Evolutionary conservation across 805 yeast species (phyloP).

Genomic region (Pichia membranifaciens): DNA sequence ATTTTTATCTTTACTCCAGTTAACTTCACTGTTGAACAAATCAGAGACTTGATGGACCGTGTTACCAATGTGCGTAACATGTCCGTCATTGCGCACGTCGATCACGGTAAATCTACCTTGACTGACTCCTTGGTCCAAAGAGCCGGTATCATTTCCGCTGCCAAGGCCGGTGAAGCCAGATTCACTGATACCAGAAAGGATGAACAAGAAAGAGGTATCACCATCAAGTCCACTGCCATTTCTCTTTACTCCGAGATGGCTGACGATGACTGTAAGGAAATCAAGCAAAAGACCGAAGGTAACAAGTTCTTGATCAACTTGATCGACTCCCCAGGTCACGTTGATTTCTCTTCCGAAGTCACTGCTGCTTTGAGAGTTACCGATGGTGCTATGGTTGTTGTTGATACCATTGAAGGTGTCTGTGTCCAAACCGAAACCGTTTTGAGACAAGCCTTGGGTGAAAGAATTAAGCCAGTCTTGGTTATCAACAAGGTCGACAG

Average conservation of each 20-base stretch:
- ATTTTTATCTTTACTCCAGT: slow-evolving; percentile 23
- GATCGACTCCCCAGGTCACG: slow-evolving; percentile 99
- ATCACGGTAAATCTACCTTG: slow-evolving; percentile 99
- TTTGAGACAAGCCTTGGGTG: slow-evolving; percentile 97
- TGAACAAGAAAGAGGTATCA: slow-evolving; percentile 99
- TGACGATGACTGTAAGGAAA: slow-evolving; percentile 81
- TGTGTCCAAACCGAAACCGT: slow-evolving; percentile 99
- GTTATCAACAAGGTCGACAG: slow-evolving; percentile 99
- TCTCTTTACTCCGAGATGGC: slow-evolving; percentile 86
- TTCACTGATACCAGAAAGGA: slow-evolving; percentile 99
- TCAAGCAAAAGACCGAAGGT: slow-evolving; percentile 89
- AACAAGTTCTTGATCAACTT: slow-evolving; percentile 94
- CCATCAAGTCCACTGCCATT: slow-evolving; percentile 98
- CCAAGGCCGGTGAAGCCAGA: slow-evolving; percentile 99
- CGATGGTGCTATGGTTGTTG: slow-evolving; percentile 99
- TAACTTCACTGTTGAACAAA: slow-evolving; percentile 75
- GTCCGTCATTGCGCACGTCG: slow-evolving; percentile 99
- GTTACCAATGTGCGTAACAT: slow-evolving; percentile 99
- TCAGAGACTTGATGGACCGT: slow-evolving; percentile 99
- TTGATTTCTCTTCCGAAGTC: slow-evolving; percentile 99
- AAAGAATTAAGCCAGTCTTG: slow-evolving; percentile 98
- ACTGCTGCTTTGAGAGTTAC: slow-evolving; percentile 99
- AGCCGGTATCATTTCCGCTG: slow-evolving; percentile 99
- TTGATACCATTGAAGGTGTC: slow-evolving; percentile 99
- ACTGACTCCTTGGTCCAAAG: slow-evolving; percentile 98